Evolutionary conservation across 2,329 filamentous ascomycete species (phyloP), one percentile per base, ranked within the genome.

Genomic region (Apiospora rasikravindrae): DNA sequence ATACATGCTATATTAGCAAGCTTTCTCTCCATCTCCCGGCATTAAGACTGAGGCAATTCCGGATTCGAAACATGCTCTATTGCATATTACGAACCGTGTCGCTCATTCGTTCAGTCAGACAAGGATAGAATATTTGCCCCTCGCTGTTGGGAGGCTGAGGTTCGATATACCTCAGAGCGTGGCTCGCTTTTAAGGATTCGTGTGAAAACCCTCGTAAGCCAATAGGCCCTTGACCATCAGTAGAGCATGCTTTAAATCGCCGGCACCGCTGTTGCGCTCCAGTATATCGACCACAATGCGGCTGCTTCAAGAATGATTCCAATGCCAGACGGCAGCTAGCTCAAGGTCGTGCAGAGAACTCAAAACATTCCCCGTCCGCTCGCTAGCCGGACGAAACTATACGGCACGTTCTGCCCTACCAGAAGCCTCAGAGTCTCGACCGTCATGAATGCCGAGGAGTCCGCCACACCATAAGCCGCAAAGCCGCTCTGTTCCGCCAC

Each of bases 401-500:
- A 96, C 7, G 93, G 93, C 71, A 96, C 93, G 80, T 96, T 96
- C 83, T 96, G 93, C 13, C 94, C 94, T 14, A 96, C 93, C 33
- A 97, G 86, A 73, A 95, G 81, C 75, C 94, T 87, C 71, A 96
- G 83, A 68, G 91, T 96, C 83, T 96, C 93, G 6, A 96, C 94
- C 2, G 93, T 95, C 29, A 93, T 95, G 84, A 95, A 96, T 0
- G 94, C 93, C 71, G 91, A 92, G 44, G 95, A 92, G 81, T 97
- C 94, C 33, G 92, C 92, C 24, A 92, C 89, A 1, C 92, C 93
- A 79, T 96, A 96, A 8, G 93, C 91, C 33, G 91, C 92, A 86
- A 95, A 97, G 0, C 94, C 94, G 71, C 90, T 91, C 78, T 91
- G 88, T 77, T 91, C 89, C 1, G 94, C 94, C 26, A 95, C 88